Base-by-base conservation (phyloP, 1,139 yeast genomes). In the Entelexis sorbosivorans region DNA sequence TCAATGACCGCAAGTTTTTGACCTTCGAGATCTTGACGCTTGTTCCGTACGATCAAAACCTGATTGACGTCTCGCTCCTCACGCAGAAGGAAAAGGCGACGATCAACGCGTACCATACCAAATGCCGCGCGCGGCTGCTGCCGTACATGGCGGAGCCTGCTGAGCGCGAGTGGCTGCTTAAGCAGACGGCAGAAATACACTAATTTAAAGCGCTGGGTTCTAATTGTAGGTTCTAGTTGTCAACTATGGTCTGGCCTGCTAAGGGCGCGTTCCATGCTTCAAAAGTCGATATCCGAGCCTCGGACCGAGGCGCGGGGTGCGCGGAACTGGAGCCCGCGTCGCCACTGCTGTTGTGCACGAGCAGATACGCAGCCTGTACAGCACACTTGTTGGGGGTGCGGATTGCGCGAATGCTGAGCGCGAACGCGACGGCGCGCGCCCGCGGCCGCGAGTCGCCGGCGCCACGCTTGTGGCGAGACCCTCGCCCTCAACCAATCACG, bases 1-100 rank as follows among this genome's bases (percentile, higher is more conserved):
- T 64, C 63, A 79, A 75, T 51, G 79, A 75, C 52, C 84, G 78
- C 46, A 69, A 72, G 54, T 91, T 78, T 65, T 74, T 77, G 52
- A 80, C 79, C 56, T 87, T 93, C 67, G 93, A 85, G 60, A 86
- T 95, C 48, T 73, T 89, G 47, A 91, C 98, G 0, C 60, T 63
- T 57, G 96, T 88, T 14, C 99, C 99, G 17, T 83, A 82, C 66
- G 83, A 93, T 64, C 74, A 72, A 56, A 79, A 76, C 53, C 48
- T 59, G 33, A 57, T 85, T 57, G 80, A 85, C 60, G 65, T 64
- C 17, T 61, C 66, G n/a, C 56, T 82, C 65, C 73, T 91, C 59
- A 75, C 77, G 9, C 60, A 63, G 0, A 79, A 76, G 24, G 98
- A 91, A 65, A 76, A 71, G 56, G 59, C 66, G 4, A 81, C 85